A percentile compares a stretch with the other conserved stretches of the same genome.
Conservation (phyloP, 345 rosid genomes). For the Erodium maritimum region DNA sequence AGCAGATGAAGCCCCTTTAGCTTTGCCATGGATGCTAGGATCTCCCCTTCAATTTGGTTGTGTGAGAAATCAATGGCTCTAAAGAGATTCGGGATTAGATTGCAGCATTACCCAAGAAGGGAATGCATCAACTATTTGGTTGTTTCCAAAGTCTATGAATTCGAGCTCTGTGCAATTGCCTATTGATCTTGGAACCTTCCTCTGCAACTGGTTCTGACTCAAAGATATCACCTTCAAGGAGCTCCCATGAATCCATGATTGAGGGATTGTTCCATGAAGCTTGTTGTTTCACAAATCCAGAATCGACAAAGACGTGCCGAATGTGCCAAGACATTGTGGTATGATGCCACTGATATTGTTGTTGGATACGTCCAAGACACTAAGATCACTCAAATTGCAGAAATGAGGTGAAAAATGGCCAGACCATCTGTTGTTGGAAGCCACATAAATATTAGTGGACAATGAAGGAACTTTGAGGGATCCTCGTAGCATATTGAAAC, state of each 20-base stretch:
- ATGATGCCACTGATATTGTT: too few relatives aligned
- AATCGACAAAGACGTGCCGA: too few relatives aligned
- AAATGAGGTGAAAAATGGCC: neutral
- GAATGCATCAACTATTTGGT: too few relatives aligned
- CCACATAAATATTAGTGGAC: neutral
- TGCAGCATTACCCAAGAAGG: neutral
- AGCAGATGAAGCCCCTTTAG: too few relatives aligned
- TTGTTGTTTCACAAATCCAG: too few relatives aligned
- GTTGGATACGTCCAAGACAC: slow-evolving; percentile 8
- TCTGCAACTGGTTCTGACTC: slow-evolving; percentile 5
- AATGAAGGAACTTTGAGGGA: neutral
- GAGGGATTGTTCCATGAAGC: slow-evolving; percentile 2
- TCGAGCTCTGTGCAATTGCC: accelerated
- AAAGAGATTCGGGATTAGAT: slow-evolving; percentile 3
- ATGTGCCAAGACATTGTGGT: too few relatives aligned
- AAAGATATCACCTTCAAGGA: accelerated
- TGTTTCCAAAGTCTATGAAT: slow-evolving; percentile 5
- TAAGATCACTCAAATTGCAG: neutral
- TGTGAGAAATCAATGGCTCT: slow-evolving; percentile 6
- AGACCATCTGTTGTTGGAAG: neutral
- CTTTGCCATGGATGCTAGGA: too few relatives aligned
- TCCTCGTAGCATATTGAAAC: slow-evolving; percentile 6
- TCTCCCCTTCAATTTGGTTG: slow-evolving; percentile 4
- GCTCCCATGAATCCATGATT: accelerated
- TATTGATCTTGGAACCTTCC: slow-evolving; percentile 3